Evolutionary conservation across 371 early-diverging fungal species (phyloP).

Genomic region (Fennellomyces sp.): DNA sequence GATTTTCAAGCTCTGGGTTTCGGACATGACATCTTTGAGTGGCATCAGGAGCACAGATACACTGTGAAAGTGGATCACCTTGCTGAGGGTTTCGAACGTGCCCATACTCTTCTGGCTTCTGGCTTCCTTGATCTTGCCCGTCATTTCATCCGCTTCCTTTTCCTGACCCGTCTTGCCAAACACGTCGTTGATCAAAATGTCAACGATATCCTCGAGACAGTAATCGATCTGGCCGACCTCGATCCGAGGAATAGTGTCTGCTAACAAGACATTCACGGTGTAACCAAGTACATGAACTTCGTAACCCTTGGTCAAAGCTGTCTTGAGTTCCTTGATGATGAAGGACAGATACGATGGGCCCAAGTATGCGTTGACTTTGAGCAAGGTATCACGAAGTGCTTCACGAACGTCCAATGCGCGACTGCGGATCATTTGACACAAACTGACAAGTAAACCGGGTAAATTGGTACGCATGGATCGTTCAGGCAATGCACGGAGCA

Average conservation of each 20-base stretch:
- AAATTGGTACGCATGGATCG: slow-evolving; percentile 75
- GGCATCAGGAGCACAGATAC: slow-evolving; percentile 77
- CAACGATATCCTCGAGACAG: slow-evolving; percentile 69
- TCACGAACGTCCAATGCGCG: slow-evolving; percentile 87
- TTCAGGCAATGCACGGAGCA: slow-evolving; percentile 81
- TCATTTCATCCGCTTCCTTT: slow-evolving; percentile 87
- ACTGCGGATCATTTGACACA: slow-evolving; percentile 87
- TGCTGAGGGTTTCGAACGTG: slow-evolving; percentile 79
- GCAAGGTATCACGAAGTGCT: slow-evolving; percentile 80
- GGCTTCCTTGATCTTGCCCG: slow-evolving; percentile 88
- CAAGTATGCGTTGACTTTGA: slow-evolving; percentile 82
- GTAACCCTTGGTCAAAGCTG: slow-evolving; percentile 83
- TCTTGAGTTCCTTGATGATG: slow-evolving; percentile 82
- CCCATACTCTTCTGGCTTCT: slow-evolving; percentile 80
- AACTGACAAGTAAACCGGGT: slow-evolving; percentile 81
- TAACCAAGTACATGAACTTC: slow-evolving; percentile 92
- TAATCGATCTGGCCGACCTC: slow-evolving; percentile 81
- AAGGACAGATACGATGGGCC: slow-evolving; percentile 86
- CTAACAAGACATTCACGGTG: slow-evolving; percentile 82
- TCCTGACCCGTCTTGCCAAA: slow-evolving; percentile 92
- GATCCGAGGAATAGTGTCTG: slow-evolving; percentile 61
- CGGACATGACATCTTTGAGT: slow-evolving; percentile 84
- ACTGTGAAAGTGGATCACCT: slow-evolving; percentile 64
- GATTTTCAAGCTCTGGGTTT: slow-evolving; percentile 78
- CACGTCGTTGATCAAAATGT: slow-evolving; percentile 82